A percentile compares a stretch with the other conserved stretches of the same genome.
phyloP scores from a whole-genome alignment of 2,329 filamentous ascomycete genomes.

The Aspergillus sp. region DNA sequence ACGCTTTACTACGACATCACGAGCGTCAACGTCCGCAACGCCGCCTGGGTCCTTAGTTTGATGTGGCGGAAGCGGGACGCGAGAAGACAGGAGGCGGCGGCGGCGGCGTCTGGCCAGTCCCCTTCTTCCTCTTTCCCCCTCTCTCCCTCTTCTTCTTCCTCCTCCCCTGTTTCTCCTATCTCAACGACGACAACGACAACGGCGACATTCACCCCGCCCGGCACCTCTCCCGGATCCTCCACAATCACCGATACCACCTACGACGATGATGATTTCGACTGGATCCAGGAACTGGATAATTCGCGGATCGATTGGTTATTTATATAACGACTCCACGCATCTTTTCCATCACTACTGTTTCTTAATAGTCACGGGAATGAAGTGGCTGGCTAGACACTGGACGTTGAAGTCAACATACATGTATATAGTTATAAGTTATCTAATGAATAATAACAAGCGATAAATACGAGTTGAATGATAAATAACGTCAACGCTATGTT shows the following conservation, averaged over 20 bases:
- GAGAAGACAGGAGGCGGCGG: constrained; percentile 14
- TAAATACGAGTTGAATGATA: too few relatives aligned
- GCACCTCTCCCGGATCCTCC: neutral
- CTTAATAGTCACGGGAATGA: neutral
- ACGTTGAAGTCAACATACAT: neutral
- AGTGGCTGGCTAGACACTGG: too few relatives aligned
- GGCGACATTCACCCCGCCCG: neutral
- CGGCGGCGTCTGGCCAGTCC: too few relatives aligned
- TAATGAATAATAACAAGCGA: neutral
- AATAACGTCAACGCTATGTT: too few relatives aligned
- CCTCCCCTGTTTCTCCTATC: neutral
- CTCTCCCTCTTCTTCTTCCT: neutral
- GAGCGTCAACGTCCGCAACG: constrained; percentile 41
- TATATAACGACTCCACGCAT: constrained; percentile 23
- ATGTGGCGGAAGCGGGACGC: constrained; percentile 43
- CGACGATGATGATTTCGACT: constrained; percentile 37
- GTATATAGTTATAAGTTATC: neutral
- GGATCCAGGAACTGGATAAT: constrained; percentile 41
- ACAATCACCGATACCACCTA: constrained; percentile 21
- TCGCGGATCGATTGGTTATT: constrained; percentile 43
- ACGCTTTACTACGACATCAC: constrained; percentile 36
- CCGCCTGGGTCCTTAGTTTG: constrained; percentile 39
- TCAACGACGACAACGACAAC: neutral
- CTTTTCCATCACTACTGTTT: neutral
- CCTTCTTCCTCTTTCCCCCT: neutral